phyloP scores from a whole-genome alignment of 2,329 filamentous ascomycete genomes.

The Exutisphaerella laricina region DNA sequence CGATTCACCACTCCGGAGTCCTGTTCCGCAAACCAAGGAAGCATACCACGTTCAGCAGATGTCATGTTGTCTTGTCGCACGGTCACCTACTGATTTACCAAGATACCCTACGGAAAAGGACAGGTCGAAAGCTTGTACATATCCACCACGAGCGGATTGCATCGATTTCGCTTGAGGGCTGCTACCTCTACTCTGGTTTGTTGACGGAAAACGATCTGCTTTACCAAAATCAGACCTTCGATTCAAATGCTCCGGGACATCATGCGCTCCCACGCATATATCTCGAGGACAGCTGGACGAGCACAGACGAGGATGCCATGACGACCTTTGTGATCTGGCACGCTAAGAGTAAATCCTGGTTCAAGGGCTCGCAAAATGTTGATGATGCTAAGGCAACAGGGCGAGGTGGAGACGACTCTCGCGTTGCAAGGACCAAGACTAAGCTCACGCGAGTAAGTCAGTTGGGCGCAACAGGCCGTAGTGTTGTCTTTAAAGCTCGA shows the following conservation, averaged over 20 bases:
- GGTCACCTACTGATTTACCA: conserved; percentile 60
- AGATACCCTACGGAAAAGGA: conserved; percentile 50
- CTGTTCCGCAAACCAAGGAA: conserved; percentile 60
- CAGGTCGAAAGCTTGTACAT: conserved; percentile 52
- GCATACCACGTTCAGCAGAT: conserved; percentile 56
- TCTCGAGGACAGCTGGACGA: conserved; percentile 56
- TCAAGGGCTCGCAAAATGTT: conserved; percentile 36
- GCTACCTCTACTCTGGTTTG: conserved; percentile 61
- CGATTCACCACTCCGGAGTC: conserved; percentile 56
- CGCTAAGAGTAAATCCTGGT: conserved; percentile 52
- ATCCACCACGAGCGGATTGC: conserved; percentile 59
- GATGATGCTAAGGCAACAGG: conserved; percentile 28
- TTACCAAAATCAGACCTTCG: conserved; percentile 60
- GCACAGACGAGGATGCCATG: conserved; percentile 59
- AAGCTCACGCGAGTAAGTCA: conserved; percentile 56
- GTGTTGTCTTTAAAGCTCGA: conserved; percentile 60
- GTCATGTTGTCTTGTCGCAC: conserved; percentile 54
- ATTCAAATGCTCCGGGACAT: conserved; percentile 56
- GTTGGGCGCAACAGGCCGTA: conserved; percentile 55
- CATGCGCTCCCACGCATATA: conserved; percentile 56
- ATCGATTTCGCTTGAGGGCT: conserved; percentile 55
- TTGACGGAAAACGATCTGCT: conserved; percentile 58
- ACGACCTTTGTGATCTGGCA: conserved; percentile 65
- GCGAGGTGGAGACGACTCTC: conserved; percentile 3
- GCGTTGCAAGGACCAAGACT: conserved; percentile 30